Percentiles rank a stretch among this genome's conserved stretches.
These are phyloP conservation scores for Lipomyces sp. DNA, from an alignment of 805 yeast species.

Conservation along the genomic window DNA sequence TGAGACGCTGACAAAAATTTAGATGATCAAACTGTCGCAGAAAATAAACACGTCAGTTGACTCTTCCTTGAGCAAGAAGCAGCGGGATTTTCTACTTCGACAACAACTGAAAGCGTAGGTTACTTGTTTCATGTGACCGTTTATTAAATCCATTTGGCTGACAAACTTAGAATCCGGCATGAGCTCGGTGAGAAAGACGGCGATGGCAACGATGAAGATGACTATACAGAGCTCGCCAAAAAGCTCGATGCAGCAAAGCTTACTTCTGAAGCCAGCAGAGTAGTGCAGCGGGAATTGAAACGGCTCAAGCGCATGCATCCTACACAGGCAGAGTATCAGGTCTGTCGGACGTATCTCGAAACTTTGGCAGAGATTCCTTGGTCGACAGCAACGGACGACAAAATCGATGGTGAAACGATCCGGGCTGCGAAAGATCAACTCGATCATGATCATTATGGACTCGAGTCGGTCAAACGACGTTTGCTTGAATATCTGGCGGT, in stretches of 20 bases:
- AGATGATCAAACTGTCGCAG: slow-evolving; percentile 35
- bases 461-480: slow-evolving; percentile 72
- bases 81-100: slow-evolving; percentile 41
- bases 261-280: slow-evolving; percentile 42
- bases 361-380: slow-evolving; percentile 50
- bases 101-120: slow-evolving; percentile 37
- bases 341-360: slow-evolving; percentile 50
- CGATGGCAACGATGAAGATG: slow-evolving; percentile 45
- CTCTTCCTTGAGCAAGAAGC: slow-evolving; percentile 38
- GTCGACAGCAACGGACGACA: slow-evolving; percentile 40
- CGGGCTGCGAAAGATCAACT: slow-evolving; percentile 58
- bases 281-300: slow-evolving; percentile 48
- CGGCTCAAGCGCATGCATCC: slow-evolving; percentile 49
- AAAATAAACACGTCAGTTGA: slow-evolving; percentile 40
- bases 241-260: slow-evolving; percentile 38
- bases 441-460: slow-evolving; percentile 79
- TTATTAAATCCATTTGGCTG: not conserved
- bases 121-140: not conserved
- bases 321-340: slow-evolving; percentile 51
- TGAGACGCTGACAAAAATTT: not conserved
- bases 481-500: slow-evolving; percentile 81
- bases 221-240: slow-evolving; percentile 41
- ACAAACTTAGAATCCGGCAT: slow-evolving; percentile 35
- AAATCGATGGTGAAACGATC: slow-evolving; percentile 49
- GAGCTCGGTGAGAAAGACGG: slow-evolving; percentile 40